These are phyloP conservation scores for Cutaneotrichosporon spelunceum DNA, from an alignment of 1,284 basidiomycete genomes.

Conservation along the genomic window DNA sequence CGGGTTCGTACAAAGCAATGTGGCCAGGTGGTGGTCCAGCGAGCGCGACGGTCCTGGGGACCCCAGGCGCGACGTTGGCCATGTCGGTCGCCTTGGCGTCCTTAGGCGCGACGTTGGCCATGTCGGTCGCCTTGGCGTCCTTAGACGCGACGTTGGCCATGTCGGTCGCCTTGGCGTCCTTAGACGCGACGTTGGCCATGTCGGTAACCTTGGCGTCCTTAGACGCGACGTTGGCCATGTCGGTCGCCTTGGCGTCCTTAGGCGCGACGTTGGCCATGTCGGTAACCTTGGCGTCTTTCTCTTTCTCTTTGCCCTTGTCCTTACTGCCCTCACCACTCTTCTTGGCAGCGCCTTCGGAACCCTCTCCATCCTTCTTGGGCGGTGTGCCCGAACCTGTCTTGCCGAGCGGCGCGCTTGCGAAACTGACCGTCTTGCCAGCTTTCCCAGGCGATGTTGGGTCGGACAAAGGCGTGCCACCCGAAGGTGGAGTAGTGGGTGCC, in stretches of 20 bases:
- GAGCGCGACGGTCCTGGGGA: not conserved
- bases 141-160: not conserved
- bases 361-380: conserved; percentile 3
- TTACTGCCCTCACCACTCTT: not conserved
- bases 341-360: not conserved
- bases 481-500: not conserved
- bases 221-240: not conserved
- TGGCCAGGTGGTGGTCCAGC: conserved; percentile 6
- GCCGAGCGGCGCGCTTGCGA: conserved; percentile 3
- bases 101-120: no score
- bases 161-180: not conserved
- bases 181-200: not conserved
- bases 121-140: no score
- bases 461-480: not conserved
- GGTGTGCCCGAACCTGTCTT: not conserved
- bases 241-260: not conserved
- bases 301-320: not conserved
- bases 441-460: not conserved
- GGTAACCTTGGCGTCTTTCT: not conserved
- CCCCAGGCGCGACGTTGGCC: not conserved
- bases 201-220: not conserved
- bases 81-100: not conserved
- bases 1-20: not conserved
- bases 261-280: not conserved
- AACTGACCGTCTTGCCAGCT: conserved; percentile 1